Evolutionary conservation across 306 rosid genomes (phyloP), one percentile per base, ranked within the genome.

Genomic region (Begonia peltatifolia): DNA sequence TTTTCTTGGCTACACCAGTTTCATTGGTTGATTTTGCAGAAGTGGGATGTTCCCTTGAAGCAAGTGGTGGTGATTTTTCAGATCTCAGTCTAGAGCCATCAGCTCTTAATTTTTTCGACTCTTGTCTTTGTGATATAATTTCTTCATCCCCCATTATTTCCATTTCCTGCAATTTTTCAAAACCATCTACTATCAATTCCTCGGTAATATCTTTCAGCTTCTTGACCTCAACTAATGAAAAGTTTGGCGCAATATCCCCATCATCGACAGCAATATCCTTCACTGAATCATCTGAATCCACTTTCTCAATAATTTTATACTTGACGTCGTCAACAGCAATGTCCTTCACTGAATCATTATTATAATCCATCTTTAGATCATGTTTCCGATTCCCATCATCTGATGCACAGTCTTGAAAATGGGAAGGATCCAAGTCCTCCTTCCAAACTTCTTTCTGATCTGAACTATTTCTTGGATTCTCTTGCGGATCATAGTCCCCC

Each of bases 251-350:
- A 35, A 59, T 68, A 66, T 85, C 84, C 63, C 93, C 95, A 61
- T 83, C 76, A 64, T 92, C 96, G 65, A 86, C 80, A 66, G 71
- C 75, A 59, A 92, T 92, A 68, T 92, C 99, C 71, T 92, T 92
- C 65, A 92, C 94, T 54, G 58, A 69, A 65, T 80, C 67, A 73
- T 72, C 71, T 25, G 79, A 76, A 52, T 76, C 84, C 71, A 67
- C 42, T 54, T 66, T 68, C 60, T 58, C 75, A 69, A 68, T 71
- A 63, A 77, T 66, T 75, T 74, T 80, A 64, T 74, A 90, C 58
- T 79, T 79, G 56, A 83, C 92, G 64, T 86, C 96, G 17, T 83
- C 95, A 57, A 92, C 84, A 46, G 82, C 62, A 55, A 92, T 92
- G 66, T 86, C 99, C 74, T 92, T 92, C 68, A 92, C 94, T 2